Conservation (phyloP, 495 filamentous ascomycete genomes). For the Trypethelium eluteriae region DNA sequence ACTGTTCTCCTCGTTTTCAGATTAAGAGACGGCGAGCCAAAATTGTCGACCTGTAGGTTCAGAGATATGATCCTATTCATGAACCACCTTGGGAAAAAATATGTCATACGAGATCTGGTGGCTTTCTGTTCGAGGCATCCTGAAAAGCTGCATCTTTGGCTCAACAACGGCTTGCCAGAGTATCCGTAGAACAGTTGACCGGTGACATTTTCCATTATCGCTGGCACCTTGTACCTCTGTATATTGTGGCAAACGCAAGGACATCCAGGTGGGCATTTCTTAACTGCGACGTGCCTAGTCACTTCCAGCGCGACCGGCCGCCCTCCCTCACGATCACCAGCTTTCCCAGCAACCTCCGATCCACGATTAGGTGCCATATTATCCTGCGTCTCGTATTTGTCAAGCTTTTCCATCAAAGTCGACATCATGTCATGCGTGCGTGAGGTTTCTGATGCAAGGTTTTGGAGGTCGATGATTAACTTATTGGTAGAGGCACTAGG, state of each 20-base stretch:
- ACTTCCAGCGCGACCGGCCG: not conserved
- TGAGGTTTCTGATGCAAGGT: not conserved
- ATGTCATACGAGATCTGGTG: not conserved
- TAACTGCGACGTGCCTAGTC: not conserved
- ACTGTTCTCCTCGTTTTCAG: slow-evolving; percentile 7
- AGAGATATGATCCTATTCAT: not conserved
- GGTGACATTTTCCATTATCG: not conserved
- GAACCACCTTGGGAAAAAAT: slow-evolving; percentile 1
- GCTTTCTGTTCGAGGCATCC: slow-evolving; percentile 1
- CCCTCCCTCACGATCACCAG: not conserved
- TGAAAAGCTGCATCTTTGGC: not conserved
- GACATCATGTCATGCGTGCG: slow-evolving; percentile 2
- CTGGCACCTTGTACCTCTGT: slow-evolving; percentile 8
- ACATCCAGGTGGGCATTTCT: slow-evolving; percentile 6
- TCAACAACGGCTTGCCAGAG: slow-evolving; percentile 5
- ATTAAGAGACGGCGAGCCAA: not conserved
- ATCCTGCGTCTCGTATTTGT: not conserved
- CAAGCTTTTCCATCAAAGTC: not conserved
- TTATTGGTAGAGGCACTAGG: not conserved
- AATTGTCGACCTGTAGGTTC: not conserved
- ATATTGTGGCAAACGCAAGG: slow-evolving; percentile 2
- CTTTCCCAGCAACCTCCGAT: not conserved
- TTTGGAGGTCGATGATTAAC: not conserved
- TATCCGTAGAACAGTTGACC: slow-evolving; percentile 7
- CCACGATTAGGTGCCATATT: not conserved